Base-by-base conservation (phyloP, 495 filamentous ascomycete species). In the Niebla homalea region DNA sequence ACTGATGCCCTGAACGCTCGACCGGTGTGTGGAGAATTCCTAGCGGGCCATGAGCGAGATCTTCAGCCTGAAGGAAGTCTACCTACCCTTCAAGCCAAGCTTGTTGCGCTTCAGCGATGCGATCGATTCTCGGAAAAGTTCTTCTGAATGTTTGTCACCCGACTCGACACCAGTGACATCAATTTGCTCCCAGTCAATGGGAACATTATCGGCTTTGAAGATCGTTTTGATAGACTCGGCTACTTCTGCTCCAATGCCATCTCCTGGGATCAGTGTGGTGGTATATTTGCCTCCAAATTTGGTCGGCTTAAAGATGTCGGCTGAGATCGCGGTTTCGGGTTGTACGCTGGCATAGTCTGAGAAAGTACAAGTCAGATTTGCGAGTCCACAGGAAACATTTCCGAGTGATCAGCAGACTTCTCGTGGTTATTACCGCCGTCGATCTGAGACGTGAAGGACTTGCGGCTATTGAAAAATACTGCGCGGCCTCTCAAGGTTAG, bases 221-320 rank as follows among this genome's bases (percentile, higher is more conserved):
- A 98, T 84, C 43, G 89, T 92, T 78, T 94, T 94, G 56, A 98
- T 89, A 42, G 88, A 90, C 69, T 97, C 92, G 53, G 92, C 87
- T 50, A 97, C 89, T 70, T 98, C 92, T 64, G 88, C 88, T 69
- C 92, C 92, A 62, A 98, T 95, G 71, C 92, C 92, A 64, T 98
- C 92, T 68, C 92, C 82, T 59, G 92, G 92, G 67, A 98, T 96
- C 54, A 98, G 77, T 47, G 93, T 96, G 58, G 95, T 89, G 16
- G 93, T 97, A 78, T 97, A 97, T 74, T 97, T 98, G 66, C 92
- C 89, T 59, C 92, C 92, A 71, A 90, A 97, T 71, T 97, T 98
- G 62, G 92, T 95, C 49, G 92, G 92, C 77, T 94, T 92, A 79
- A 94, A 94, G 64, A 94, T 85, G 63, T 95, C 89, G 57, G 81